These are phyloP conservation scores for Magnusiomyces magnusii DNA, from an alignment of 1,139 yeast species.

Conservation along the genomic window DNA sequence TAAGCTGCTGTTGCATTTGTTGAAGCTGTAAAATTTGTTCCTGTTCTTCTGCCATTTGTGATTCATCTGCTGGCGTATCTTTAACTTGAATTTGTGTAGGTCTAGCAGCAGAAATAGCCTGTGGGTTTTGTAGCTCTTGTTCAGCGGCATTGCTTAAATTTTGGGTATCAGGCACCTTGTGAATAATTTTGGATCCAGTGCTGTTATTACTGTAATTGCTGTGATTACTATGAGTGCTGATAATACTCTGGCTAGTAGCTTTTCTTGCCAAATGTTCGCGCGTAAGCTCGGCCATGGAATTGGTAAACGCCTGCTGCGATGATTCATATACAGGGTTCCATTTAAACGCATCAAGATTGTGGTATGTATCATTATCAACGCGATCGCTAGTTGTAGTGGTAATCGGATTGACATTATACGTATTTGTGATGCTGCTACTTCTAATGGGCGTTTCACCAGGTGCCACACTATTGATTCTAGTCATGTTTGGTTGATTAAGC, in stretches of 20 bases:
- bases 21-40: slow-evolving; percentile 1
- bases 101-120: background rate
- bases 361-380: background rate
- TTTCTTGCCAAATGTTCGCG: background rate
- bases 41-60: background rate
- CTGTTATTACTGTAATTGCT: background rate
- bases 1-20: background rate
- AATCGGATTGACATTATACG: background rate
- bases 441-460: background rate
- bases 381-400: background rate
- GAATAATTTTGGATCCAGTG: background rate
- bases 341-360: background rate
- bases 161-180: background rate
- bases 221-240: background rate
- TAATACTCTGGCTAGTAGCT: background rate
- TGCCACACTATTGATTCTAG: background rate
- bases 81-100: background rate
- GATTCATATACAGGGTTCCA: slow-evolving; percentile 4
- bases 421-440: background rate
- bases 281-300: background rate
- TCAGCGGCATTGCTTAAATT: background rate
- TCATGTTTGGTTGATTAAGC: background rate
- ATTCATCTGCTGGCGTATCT: background rate
- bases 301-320: background rate
- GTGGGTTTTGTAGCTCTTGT: background rate